These are phyloP conservation scores for Geosmithia putterillii DNA, from an alignment of 2,329 filamentous ascomycete species.

Conservation along the genomic window DNA sequence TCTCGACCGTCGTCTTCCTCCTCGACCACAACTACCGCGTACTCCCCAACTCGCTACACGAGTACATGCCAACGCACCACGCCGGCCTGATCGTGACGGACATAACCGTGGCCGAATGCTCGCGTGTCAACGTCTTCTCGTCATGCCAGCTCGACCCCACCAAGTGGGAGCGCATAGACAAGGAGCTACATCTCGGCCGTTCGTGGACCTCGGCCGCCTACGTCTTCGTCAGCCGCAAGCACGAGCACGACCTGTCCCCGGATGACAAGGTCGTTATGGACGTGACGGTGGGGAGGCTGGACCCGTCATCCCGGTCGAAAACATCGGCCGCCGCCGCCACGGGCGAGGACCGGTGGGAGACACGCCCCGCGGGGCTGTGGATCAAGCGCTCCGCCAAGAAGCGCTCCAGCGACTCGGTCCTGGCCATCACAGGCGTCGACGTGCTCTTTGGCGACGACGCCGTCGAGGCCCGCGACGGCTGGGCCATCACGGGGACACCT, in stretches of 20 bases:
- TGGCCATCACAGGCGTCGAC: constrained; percentile 69
- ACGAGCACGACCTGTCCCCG: constrained; percentile 66
- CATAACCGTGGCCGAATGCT: constrained; percentile 66
- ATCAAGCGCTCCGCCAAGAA: constrained; percentile 61
- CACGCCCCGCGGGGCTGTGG: constrained; percentile 68
- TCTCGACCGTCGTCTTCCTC: constrained; percentile 62
- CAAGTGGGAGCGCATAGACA: constrained; percentile 73
- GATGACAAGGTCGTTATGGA: constrained; percentile 73
- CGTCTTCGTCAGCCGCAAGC: constrained; percentile 70
- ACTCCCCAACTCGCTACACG: constrained; percentile 74
- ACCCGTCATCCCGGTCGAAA: constrained; percentile 40
- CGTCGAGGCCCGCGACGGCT: constrained; percentile 76
- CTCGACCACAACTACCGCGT: constrained; percentile 84
- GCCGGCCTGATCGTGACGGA: constrained; percentile 78
- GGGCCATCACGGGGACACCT: constrained; percentile 65
- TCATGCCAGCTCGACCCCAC: constrained; percentile 62
- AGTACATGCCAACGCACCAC: constrained; percentile 76
- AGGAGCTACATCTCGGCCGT: constrained; percentile 71
- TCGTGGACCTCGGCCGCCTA: constrained; percentile 68
- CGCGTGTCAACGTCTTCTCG: constrained; percentile 59
- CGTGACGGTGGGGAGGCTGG: constrained; percentile 58
- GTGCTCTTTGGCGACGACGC: constrained; percentile 85
- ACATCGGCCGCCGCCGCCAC: constrained; percentile 18
- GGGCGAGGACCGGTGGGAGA: constrained; percentile 59
- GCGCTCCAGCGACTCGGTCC: constrained; percentile 62